Evolutionary conservation across 1,284 basidiomycete species (phyloP).

Genomic region (Filobasidium uniguttulatum): DNA sequence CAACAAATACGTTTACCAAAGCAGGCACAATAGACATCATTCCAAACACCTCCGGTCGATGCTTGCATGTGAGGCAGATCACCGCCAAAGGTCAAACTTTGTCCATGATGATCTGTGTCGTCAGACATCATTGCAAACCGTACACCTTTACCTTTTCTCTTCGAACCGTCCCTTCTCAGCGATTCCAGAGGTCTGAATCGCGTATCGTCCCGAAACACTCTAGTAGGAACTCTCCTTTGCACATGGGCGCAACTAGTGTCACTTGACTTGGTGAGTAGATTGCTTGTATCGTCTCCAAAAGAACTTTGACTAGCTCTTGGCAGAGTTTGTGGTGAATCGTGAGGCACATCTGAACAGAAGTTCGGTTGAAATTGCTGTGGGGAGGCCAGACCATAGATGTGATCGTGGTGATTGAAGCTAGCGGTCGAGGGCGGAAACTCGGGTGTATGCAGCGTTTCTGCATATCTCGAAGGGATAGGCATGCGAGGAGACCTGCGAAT

Average conservation of each 20-base stretch:
- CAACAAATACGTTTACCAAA: conserved; percentile 1
- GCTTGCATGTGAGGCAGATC: too few relatives aligned
- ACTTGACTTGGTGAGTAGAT: too few relatives aligned
- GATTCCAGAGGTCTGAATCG: not conserved
- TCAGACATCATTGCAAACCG: too few relatives aligned
- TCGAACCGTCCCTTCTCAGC: not conserved
- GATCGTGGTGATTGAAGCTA: not conserved
- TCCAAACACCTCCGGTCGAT: not conserved
- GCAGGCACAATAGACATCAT: conserved; percentile 1
- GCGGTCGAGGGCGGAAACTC: not conserved
- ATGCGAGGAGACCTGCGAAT: too few relatives aligned
- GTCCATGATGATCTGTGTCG: too few relatives aligned
- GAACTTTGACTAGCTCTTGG: not conserved
- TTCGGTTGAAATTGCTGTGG: not conserved
- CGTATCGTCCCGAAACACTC: conserved; percentile 1
- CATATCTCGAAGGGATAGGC: not conserved
- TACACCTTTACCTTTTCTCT: too few relatives aligned
- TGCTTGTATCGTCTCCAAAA: too few relatives aligned
- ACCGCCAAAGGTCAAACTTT: not conserved
- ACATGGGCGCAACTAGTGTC: too few relatives aligned
- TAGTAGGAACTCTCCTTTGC: not conserved
- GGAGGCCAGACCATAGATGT: too few relatives aligned
- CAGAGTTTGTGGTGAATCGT: not conserved
- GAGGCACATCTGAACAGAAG: not conserved
- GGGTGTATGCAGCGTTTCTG: not conserved